Percentiles rank a stretch among this genome's conserved stretches.
phyloP scores from a whole-genome alignment of 441 rosid genomes.

The Macaranga tanarius region DNA sequence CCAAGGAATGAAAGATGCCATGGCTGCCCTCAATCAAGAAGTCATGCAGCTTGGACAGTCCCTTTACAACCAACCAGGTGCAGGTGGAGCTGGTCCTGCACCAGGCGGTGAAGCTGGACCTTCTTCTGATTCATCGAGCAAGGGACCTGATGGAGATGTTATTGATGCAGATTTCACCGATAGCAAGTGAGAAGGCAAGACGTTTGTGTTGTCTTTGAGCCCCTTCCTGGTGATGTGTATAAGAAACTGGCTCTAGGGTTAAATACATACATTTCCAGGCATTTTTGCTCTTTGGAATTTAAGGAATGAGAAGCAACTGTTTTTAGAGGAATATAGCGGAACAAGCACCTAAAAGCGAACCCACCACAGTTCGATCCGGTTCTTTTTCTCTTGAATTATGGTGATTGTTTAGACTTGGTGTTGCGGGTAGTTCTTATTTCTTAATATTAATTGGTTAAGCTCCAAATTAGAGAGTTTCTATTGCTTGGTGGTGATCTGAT shows the following conservation, averaged over 20 bases:
- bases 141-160: conserved; percentile 77
- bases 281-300: conserved; percentile 13
- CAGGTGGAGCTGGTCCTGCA: conserved; percentile 49
- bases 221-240: conserved; percentile 24
- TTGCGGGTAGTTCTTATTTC: background rate
- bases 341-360: background rate
- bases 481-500: too few species aligned
- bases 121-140: conserved; percentile 56
- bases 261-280: background rate
- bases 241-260: conserved; percentile 9
- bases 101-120: conserved; percentile 57
- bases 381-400: background rate
- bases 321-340: conserved; percentile 11
- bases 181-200: conserved; percentile 52
- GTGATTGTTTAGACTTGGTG: background rate
- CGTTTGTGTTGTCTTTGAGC: background rate
- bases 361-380: background rate
- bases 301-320: background rate
- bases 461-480: background rate
- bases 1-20: conserved; percentile 70
- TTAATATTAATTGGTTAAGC: background rate
- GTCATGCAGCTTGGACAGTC: conserved; percentile 93
- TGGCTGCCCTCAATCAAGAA: conserved; percentile 86
- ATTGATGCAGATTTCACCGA: conserved; percentile 88
- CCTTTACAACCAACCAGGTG: conserved; percentile 83